phyloP scores from a whole-genome alignment of 2,329 filamentous ascomycete genomes.

The Fusarium continuum region DNA sequence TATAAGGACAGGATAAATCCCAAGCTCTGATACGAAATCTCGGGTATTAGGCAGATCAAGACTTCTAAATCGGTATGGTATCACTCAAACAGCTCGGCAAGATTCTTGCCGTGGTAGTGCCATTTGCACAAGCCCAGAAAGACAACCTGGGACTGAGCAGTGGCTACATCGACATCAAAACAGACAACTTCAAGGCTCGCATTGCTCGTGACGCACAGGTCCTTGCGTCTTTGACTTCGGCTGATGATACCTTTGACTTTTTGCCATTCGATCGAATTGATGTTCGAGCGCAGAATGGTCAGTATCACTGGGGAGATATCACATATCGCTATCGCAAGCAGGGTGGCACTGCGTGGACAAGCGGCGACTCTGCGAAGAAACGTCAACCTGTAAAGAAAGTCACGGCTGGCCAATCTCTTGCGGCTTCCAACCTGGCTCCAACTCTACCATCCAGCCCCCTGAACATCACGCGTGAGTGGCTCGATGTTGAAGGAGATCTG shows the following conservation, averaged over 20 bases:
- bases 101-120: neutral
- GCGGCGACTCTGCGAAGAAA: constrained; percentile 56
- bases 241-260: constrained; percentile 60
- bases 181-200: constrained; percentile 53
- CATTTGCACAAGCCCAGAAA: neutral
- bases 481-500: constrained; percentile 58
- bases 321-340: constrained; percentile 62
- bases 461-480: constrained; percentile 62
- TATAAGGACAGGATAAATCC: neutral
- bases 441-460: constrained; percentile 55
- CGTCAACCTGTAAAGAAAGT: constrained; percentile 45
- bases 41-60: neutral
- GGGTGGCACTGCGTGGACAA: constrained; percentile 53
- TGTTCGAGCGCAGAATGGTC: constrained; percentile 57
- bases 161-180: constrained; percentile 53
- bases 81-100: neutral
- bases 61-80: neutral
- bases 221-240: constrained; percentile 57
- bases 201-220: constrained; percentile 58
- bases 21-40: neutral
- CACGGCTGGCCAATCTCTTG: constrained; percentile 42
- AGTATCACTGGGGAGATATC: constrained; percentile 68
- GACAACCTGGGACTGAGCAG: constrained; percentile 50
- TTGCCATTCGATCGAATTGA: constrained; percentile 61
- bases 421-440: constrained; percentile 52